A percentile compares a stretch with the other conserved stretches of the same genome.
Conservation (phyloP, 1,284 basidiomycete genomes). For the Marasmius oreades region DNA sequence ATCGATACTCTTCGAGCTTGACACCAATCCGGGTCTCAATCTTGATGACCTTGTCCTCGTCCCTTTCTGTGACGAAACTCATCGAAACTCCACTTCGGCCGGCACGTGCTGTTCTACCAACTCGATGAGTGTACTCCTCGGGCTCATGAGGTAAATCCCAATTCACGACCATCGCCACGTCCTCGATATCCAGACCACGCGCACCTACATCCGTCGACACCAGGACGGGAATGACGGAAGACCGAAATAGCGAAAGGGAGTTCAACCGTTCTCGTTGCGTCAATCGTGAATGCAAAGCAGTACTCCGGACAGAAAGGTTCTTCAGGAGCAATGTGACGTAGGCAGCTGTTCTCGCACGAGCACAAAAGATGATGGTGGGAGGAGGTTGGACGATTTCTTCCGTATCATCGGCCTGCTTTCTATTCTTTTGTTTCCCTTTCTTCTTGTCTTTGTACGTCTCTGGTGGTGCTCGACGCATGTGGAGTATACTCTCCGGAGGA, state of each 20-base stretch:
- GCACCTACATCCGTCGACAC: slow-evolving; percentile 95
- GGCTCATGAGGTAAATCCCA: slow-evolving; percentile 89
- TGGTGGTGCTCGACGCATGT: slow-evolving; percentile 61
- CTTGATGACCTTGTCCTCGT: slow-evolving; percentile 80
- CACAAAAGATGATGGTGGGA: slow-evolving; percentile 95
- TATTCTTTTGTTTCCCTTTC: slow-evolving; percentile 28
- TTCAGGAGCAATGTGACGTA: slow-evolving; percentile 84
- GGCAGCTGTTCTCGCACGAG: slow-evolving; percentile 84
- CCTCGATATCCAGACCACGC: slow-evolving; percentile 91
- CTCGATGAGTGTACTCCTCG: slow-evolving; percentile 79
- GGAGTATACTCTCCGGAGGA: slow-evolving; percentile 75
- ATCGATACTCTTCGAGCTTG: slow-evolving; percentile 67
- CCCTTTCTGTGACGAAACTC: slow-evolving; percentile 92
- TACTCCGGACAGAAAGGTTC: slow-evolving; percentile 78
- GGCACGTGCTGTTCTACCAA: slow-evolving; percentile 91
- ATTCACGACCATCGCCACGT: slow-evolving; percentile 93
- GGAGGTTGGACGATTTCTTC: slow-evolving; percentile 66
- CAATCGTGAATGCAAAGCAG: slow-evolving; percentile 90
- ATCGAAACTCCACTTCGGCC: slow-evolving; percentile 87
- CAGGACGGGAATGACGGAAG: slow-evolving; percentile 85
- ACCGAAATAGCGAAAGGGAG: slow-evolving; percentile 85
- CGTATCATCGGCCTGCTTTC: slow-evolving; percentile 39
- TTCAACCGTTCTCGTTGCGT: slow-evolving; percentile 86
- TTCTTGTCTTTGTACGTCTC: slow-evolving; percentile 33
- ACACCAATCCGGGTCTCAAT: slow-evolving; percentile 88